A percentile compares a stretch with the other conserved stretches of the same genome.
These are phyloP conservation scores for Solanum appendiculatum DNA, from an alignment of 257 asterid species.

Conservation along the genomic window DNA sequence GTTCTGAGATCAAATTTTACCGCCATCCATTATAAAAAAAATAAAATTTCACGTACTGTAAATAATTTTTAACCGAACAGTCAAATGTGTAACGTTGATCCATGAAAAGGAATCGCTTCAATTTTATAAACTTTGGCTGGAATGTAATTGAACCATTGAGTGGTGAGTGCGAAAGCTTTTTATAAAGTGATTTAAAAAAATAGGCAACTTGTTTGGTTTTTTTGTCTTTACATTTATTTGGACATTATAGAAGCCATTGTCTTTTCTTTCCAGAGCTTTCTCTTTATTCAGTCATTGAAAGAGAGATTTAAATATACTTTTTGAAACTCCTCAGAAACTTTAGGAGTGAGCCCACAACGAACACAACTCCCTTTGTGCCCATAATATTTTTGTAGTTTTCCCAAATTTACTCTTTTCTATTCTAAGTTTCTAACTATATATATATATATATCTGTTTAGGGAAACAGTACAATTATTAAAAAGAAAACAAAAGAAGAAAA, in stretches of 20 bases:
- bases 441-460: conserved; percentile 15
- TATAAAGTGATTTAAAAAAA: background rate
- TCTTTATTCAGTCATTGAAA: conserved; percentile 6
- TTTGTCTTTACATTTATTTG: conserved; percentile 7
- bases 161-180: conserved; percentile 14
- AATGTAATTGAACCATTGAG: background rate
- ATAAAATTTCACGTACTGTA: too few relatives aligned
- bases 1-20: too few relatives aligned
- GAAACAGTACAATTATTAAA: background rate
- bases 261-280: conserved; percentile 36
- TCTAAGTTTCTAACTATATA: background rate
- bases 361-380: background rate
- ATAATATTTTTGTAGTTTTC: background rate
- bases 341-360: conserved; percentile 23
- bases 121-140: background rate
- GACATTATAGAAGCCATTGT: background rate
- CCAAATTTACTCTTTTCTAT: background rate
- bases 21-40: background rate
- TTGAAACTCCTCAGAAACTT: conserved; percentile 22
- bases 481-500: background rate
- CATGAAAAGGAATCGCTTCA: background rate
- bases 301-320: background rate
- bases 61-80: background rate
- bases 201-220: conserved; percentile 12
- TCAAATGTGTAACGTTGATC: background rate